Base-by-base conservation (phyloP, 805 yeast species). In the Pichia scutulata region DNA sequence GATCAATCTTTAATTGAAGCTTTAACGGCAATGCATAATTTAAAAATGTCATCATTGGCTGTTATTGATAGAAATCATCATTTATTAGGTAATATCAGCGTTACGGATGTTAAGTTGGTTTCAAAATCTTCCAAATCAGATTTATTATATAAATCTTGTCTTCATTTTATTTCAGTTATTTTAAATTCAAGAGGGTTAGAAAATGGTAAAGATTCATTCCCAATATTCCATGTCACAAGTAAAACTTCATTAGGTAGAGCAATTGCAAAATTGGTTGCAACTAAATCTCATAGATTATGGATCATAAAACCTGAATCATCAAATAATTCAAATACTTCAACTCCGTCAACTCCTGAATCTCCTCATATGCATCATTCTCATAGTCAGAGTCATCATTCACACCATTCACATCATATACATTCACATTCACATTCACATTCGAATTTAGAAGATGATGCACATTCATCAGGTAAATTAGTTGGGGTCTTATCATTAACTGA, bases 401-500 rank as follows among this genome's bases (percentile, higher is more conserved):
- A 43, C 42, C 37, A 45, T 22, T n/a, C 37, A 4, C 37, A 33
- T 33, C 50, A 46, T 42, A 12, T 25, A 33, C 46, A 46, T 44
- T 37, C 48, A 13, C 52, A 18, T 41, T 37, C n/a, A 33, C 37
- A 33, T n/a, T 1, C 37, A 33, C 37, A 49, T n/a, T 39, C 49
- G 7, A 43, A 52, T n/a, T 63, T 60, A 16, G 59, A 63, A 24
- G 65, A 62, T 19, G 64, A 66, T 46, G 36, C 55, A 10, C 82
- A 84, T 42, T 72, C 82, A 47, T 81, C 88, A 2, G 97, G 97
- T 16, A 86, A 82, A 62, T 74, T 92, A 54, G 80, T 88, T 49
- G 98, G 98, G 40, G 98, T 93, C 24, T 82, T 93, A 3, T 87
- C 97, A 4, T 71, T 93, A 58, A 92, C 98, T 0, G 99, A 92